Conservation (phyloP, 345 rosid species). For the Citrus australasica region DNA sequence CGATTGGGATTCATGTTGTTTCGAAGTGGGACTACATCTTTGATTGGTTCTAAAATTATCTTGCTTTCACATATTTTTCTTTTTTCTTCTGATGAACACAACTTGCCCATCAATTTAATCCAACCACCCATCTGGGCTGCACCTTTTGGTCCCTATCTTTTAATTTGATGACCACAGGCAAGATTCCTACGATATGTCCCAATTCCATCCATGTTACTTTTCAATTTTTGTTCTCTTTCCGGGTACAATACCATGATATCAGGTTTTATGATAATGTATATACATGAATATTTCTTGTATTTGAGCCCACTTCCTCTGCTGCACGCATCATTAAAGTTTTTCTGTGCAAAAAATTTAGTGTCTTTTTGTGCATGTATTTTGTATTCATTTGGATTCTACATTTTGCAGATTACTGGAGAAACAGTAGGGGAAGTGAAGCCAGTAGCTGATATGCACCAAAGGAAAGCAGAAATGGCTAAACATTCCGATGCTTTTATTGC, state of each 20-base stretch:
- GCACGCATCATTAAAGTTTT: slow-evolving; percentile 24
- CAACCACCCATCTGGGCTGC: slow-evolving; percentile 18
- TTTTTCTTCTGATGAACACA: not conserved
- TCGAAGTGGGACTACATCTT: slow-evolving; percentile 23
- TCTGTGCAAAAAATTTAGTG: slow-evolving; percentile 6
- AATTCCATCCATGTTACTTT: not conserved
- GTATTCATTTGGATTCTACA: slow-evolving; percentile 9
- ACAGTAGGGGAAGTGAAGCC: slow-evolving; percentile 82
- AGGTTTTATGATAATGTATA: not conserved
- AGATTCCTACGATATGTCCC: slow-evolving; percentile 17
- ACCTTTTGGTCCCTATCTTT: slow-evolving; percentile 23
- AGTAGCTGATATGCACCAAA: slow-evolving; percentile 80
- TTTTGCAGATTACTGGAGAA: slow-evolving; percentile 66
- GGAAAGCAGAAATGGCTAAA: slow-evolving; percentile 84
- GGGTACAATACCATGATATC: not conserved
- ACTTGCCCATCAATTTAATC: slow-evolving; percentile 18
- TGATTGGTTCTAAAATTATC: slow-evolving; percentile 28
- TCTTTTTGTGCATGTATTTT: not conserved
- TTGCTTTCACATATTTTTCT: not conserved
- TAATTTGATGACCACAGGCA: slow-evolving; percentile 20
- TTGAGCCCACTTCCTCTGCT: slow-evolving; percentile 32
- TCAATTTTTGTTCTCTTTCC: not conserved
- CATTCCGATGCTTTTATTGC: slow-evolving; percentile 80
- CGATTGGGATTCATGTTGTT: slow-evolving; percentile 22
- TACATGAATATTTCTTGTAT: slow-evolving; percentile 5